A percentile compares a stretch with the other conserved stretches of the same genome.
phyloP scores from a whole-genome alignment of 352 stramenopile species.

The Aphanomyces cochlioides region DNA sequence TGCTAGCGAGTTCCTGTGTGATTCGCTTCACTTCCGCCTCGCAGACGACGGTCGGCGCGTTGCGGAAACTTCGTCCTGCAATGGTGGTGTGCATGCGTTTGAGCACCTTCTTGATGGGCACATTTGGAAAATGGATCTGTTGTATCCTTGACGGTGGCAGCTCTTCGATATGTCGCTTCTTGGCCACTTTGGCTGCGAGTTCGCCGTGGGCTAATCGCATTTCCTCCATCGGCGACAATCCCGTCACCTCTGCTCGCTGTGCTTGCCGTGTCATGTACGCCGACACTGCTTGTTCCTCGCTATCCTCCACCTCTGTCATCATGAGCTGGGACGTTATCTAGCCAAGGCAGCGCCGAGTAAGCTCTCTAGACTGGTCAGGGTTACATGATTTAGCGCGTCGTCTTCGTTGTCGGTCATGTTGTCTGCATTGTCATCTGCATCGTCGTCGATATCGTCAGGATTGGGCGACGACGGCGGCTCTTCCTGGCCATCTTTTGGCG shows the following conservation, averaged over 20 bases:
- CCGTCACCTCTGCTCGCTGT: conserved; percentile 63
- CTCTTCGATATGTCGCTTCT: conserved; percentile 17
- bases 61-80: neutral
- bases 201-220: conserved; percentile 80
- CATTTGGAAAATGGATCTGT: neutral
- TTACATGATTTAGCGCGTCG: too few species aligned
- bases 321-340: conserved; percentile 19
- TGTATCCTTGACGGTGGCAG: neutral
- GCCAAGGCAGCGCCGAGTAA: neutral
- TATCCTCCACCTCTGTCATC: neutral
- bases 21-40: conserved; percentile 40
- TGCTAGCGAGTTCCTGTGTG: conserved; percentile 29
- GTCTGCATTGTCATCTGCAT: too few species aligned
- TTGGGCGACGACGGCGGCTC: too few species aligned
- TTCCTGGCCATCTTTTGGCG: too few species aligned
- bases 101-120: conserved; percentile 17
- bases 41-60: conserved; percentile 27
- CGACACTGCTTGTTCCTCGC: conserved; percentile 32
- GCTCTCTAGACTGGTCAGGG: too few species aligned
- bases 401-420: too few species aligned
- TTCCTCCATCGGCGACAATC: conserved; percentile 77
- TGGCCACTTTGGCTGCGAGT: conserved; percentile 62
- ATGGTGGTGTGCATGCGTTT: conserved; percentile 7
- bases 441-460: too few species aligned
- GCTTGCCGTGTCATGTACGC: conserved; percentile 75